Base-by-base conservation (phyloP, 805 yeast species). In the Candida saitoana region DNA sequence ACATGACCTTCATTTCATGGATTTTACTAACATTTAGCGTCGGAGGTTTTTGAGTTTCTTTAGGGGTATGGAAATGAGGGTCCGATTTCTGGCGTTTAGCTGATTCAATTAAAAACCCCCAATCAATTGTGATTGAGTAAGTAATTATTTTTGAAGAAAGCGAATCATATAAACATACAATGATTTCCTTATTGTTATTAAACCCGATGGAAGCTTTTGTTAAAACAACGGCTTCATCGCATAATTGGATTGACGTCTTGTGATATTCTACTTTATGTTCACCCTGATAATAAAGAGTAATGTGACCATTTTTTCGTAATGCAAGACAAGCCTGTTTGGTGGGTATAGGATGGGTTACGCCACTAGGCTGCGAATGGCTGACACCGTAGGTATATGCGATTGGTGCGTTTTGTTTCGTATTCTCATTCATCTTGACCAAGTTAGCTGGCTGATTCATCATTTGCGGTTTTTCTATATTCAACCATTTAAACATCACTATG, bases 241-340 rank as follows among this genome's bases (percentile, higher is more conserved):
- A 41, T 18, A 76, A 49, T 7, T 45, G 43, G 3, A 55, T 36
- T 3, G 65, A 44, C 2, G 64, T 47, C 46, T 71, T 72, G 45
- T 67, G 67, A 52, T 79, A 82, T 44, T 80, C 86, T 16, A 79
- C 70, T 36, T 77, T 74, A 49, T 76, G 81, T 45, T 76, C 81
- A 15, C 80, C 79, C 55, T 82, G 91, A 54, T 76, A 82, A 67
- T 80, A 80, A 20, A 83, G 58, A 18, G 73, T 65, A 32, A 82
- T 60, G 42, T 70, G 67, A 1, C 93, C 95, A 49, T 79, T 77
- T 42, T 73, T 69, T 34, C 91, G 69, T 31, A 86, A 64, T 1
- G 79, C 80, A 18, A 86, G 61, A 51, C 88, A 79, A 2, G 90
- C 93, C 44, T 84, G 84, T 48, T 82, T 83, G 3, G 82, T 71